Evolutionary conservation across 345 rosid genomes (phyloP), one percentile per base, ranked within the genome.

Genomic region (Reutealis trisperma): DNA sequence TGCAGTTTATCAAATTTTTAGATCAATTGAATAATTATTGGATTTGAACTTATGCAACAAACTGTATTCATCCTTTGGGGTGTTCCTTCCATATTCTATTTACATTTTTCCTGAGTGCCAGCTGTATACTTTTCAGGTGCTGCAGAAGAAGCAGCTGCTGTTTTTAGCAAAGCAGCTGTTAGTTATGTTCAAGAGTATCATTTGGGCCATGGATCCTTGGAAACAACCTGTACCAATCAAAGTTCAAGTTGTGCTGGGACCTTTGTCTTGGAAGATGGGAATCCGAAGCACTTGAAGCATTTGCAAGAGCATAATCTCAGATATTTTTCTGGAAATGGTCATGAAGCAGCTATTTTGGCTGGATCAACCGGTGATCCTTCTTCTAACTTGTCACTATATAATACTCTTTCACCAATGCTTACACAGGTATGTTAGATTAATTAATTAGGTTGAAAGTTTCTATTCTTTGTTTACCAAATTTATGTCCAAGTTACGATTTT

Each of bases 161-260:
- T 92, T 90, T 93, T 93, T 82, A 94, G 92, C 83, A 96, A 90
- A 82, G 83, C 89, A 80, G 99, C 98, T 80, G 89, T 91, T 81
- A 85, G 82, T 78, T 85, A 88, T 77, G 83, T 93, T 88, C 96
- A 92, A 84, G 91, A 90, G 85, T 96, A 90, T 81, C 92, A 89
- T 80, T 47, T 83, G 72, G 81, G 85, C 70, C 82, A 86, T 70
- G 83, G 82, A 75, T 82, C 84, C 72, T 71, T 82, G 70, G 79
- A 88, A 60, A 59, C 67, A 4, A 81, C 85, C 72, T 85, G 57
- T 76, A 98, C 93, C 65, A 94, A 95, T 75, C 84, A 75, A 52
- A 87, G 79, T 66, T 21, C 81, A 30, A 78, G 78, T 80, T 80
- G 89, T 75, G 74, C 83, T 10, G 83, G 85, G 78, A 84, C 61